Evolutionary conservation across 2,329 filamentous ascomycete genomes (phyloP).

Genomic region (Fusarium buxicola): DNA sequence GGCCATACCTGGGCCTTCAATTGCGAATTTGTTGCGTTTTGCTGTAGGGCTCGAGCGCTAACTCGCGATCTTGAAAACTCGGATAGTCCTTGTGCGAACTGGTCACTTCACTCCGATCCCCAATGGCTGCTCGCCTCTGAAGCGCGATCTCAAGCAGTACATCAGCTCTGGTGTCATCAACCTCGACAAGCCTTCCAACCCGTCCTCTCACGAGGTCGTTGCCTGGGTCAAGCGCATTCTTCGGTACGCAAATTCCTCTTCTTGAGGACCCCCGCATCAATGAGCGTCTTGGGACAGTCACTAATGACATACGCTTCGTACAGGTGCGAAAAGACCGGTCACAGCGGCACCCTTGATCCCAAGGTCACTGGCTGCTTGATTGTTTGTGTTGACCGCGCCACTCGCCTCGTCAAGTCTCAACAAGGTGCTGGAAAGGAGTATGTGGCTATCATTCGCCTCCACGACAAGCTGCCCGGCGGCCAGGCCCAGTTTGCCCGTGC

Average conservation of each 20-base stretch:
- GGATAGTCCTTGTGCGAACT: conserved; percentile 87
- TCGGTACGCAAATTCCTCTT: conserved; percentile 65
- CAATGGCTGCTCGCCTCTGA: conserved; percentile 88
- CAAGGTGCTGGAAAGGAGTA: conserved; percentile 99
- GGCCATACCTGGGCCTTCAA: conserved; percentile 7
- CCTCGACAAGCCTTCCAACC: conserved; percentile 87
- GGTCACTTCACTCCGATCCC: conserved; percentile 98
- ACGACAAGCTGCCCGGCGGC: conserved; percentile 94
- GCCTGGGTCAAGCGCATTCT: conserved; percentile 99
- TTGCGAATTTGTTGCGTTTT: conserved; percentile 6
- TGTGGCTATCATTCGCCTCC: conserved; percentile 92
- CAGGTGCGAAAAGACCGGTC: conserved; percentile 87
- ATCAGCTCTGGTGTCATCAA: conserved; percentile 98
- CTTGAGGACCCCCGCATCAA: conserved; percentile 18
- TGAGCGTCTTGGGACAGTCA: conserved; percentile 18
- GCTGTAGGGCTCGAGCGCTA: conserved; percentile 22
- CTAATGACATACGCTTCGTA: conserved; percentile 16
- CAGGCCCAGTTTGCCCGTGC: conserved; percentile 93
- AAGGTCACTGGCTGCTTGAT: conserved; percentile 98
- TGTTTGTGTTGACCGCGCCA: conserved; percentile 95
- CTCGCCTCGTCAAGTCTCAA: conserved; percentile 97
- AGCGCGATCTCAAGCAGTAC: conserved; percentile 96
- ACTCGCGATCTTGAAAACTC: conserved; percentile 35
- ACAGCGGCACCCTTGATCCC: conserved; percentile 97
- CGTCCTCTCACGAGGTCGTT: conserved; percentile 97